Percentiles rank a stretch among this genome's conserved stretches.
Evolutionary conservation across 495 filamentous ascomycete genomes (phyloP).

Genomic region (Xylaria sp.): DNA sequence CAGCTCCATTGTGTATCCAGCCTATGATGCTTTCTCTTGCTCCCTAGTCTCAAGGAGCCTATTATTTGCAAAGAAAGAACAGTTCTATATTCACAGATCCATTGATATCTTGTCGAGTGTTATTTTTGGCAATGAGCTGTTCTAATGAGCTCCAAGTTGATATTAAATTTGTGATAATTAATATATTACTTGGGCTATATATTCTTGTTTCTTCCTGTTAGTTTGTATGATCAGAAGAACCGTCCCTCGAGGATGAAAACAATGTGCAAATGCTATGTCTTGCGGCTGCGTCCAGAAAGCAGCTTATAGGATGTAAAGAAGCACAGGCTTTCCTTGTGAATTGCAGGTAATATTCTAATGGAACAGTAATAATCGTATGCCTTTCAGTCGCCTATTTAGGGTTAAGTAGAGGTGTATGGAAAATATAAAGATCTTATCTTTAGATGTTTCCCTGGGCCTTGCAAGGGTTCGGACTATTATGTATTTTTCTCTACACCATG

Average conservation of each 20-base stretch:
- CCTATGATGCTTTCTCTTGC: background rate
- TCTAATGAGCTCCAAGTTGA: background rate
- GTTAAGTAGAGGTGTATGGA: too few species aligned
- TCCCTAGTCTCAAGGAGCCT: background rate
- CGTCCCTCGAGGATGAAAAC: background rate
- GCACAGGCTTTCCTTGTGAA: background rate
- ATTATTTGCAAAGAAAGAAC: background rate
- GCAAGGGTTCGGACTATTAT: too few species aligned
- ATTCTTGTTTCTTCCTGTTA: too few species aligned
- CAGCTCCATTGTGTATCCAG: background rate
- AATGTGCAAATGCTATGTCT: background rate
- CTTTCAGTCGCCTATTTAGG: background rate
- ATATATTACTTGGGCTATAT: background rate
- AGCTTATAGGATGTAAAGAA: background rate
- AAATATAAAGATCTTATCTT: too few species aligned
- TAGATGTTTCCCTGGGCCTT: too few species aligned
- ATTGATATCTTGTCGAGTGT: background rate
- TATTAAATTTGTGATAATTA: background rate
- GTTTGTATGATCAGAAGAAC: background rate
- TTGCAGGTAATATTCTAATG: background rate
- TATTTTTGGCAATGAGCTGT: background rate
- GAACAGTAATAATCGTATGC: background rate
- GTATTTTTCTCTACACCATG: too few species aligned
- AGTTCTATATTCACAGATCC: background rate
- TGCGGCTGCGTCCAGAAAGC: background rate